A percentile compares a stretch with the other conserved stretches of the same genome.
Conservation (phyloP, 805 yeast species). For the Wickerhamomyces bisporus region DNA sequence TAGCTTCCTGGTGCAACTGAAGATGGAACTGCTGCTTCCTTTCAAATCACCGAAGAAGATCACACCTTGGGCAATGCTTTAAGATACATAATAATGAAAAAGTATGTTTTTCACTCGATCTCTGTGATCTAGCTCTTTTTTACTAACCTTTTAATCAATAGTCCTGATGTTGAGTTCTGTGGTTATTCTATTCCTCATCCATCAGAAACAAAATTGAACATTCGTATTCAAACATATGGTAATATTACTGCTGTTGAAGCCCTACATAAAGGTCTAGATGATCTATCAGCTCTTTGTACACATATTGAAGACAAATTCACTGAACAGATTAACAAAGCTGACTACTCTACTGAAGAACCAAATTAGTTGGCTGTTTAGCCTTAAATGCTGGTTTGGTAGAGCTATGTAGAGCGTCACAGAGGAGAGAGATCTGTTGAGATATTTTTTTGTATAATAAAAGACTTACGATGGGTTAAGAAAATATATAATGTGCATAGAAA, state of each 20-base stretch:
- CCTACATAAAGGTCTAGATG: constrained; percentile 83
- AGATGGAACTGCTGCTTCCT: constrained; percentile 93
- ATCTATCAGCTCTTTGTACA: constrained; percentile 75
- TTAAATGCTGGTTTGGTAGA: too few relatives aligned
- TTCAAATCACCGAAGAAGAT: constrained; percentile 90
- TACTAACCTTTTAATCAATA: constrained; percentile 7
- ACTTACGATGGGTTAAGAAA: too few relatives aligned
- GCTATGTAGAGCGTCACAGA: too few relatives aligned
- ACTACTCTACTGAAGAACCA: constrained; percentile 45
- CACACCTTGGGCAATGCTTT: constrained; percentile 94
- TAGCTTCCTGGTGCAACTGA: constrained; percentile 79
- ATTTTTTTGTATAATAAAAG: too few relatives aligned
- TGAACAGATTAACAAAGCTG: constrained; percentile 57
- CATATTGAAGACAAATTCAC: constrained; percentile 77
- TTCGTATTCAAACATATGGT: constrained; percentile 92
- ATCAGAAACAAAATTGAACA: constrained; percentile 80
- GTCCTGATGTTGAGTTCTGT: constrained; percentile 94
- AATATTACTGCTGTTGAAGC: constrained; percentile 86
- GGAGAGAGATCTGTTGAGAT: too few relatives aligned
- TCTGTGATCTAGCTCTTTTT: neutral
- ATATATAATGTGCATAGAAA: too few relatives aligned
- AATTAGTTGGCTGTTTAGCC: too few relatives aligned
- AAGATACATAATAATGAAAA: constrained; percentile 92
- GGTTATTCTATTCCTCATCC: constrained; percentile 99
- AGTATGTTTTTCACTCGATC: constrained; percentile 32